These are phyloP conservation scores for Botrytis elliptica DNA, from an alignment of 2,329 filamentous ascomycete genomes.

Conservation along the genomic window DNA sequence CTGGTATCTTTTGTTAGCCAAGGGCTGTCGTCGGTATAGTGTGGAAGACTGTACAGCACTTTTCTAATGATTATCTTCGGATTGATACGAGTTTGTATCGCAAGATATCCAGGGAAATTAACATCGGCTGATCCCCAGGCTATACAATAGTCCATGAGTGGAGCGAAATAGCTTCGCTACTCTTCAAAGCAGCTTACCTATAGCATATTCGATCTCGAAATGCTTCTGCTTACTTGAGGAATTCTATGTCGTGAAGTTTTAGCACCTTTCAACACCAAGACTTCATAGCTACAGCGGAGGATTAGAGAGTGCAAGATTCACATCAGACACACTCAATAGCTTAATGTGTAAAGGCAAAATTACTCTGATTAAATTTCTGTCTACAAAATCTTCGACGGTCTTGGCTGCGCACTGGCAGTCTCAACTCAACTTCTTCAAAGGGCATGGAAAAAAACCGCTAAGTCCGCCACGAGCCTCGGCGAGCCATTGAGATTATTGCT, in stretches of 20 bases:
- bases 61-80: background rate
- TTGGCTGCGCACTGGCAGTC: background rate
- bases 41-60: background rate
- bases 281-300: background rate
- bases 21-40: background rate
- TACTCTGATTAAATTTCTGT: background rate
- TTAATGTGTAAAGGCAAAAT: background rate
- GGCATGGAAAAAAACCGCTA: fast-evolving
- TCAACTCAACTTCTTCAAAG: background rate
- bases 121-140: no score
- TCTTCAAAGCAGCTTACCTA: background rate
- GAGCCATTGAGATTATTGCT: background rate
- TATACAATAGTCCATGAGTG: background rate
- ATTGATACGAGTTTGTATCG: background rate
- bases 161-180: background rate
- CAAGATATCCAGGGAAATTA: background rate
- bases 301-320: background rate
- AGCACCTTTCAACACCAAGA: background rate
- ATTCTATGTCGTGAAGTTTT: background rate
- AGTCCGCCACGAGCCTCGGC: background rate
- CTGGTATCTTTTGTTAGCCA: background rate
- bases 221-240: background rate
- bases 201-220: background rate
- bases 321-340: background rate
- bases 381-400: background rate